These are phyloP conservation scores for Globisporangium camurandrum DNA, from an alignment of 352 stramenopile species.

Conservation along the genomic window DNA sequence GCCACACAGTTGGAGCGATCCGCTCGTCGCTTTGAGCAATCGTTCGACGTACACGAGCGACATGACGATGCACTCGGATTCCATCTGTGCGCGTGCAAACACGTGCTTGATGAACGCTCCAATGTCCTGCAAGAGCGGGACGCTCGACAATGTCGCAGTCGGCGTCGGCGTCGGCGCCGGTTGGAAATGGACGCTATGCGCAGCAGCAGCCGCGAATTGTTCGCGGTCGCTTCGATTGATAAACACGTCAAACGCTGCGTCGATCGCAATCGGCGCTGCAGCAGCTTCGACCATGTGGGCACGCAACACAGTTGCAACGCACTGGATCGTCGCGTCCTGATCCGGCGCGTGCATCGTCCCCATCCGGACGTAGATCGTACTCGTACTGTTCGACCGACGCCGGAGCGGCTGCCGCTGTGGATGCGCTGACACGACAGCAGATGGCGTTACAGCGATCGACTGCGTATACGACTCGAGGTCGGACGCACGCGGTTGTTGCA, in stretches of 20 bases:
- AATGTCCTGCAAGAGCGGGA: slow-evolving; percentile 89
- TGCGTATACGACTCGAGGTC: slow-evolving; percentile 43
- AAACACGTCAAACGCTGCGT: slow-evolving; percentile 67
- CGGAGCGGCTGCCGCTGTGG: slow-evolving; percentile 32
- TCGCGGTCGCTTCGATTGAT: slow-evolving; percentile 39
- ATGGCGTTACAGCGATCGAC: slow-evolving; percentile 13
- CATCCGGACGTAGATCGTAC: slow-evolving; percentile 90
- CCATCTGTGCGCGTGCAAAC: slow-evolving; percentile 87
- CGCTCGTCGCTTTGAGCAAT: slow-evolving; percentile 88
- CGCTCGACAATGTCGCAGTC: background rate
- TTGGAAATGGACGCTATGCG: slow-evolving; percentile 1
- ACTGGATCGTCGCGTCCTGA: slow-evolving; percentile 94
- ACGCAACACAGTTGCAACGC: slow-evolving; percentile 92
- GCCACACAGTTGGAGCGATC: slow-evolving; percentile 61
- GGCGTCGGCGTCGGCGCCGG: background rate
- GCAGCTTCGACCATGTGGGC: slow-evolving; percentile 92
- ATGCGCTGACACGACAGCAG: too few relatives aligned
- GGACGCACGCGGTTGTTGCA: slow-evolving; percentile 33
- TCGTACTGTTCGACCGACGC: slow-evolving; percentile 93
- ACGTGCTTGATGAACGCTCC: slow-evolving; percentile 91
- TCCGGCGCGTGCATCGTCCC: slow-evolving; percentile 94
- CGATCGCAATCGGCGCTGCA: slow-evolving; percentile 35
- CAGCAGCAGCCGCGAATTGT: slow-evolving; percentile 14
- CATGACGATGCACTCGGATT: slow-evolving; percentile 97
- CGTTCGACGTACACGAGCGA: slow-evolving; percentile 96